Percentiles rank a stretch among this genome's conserved stretches.
phyloP scores from a whole-genome alignment of 768 basidiomycete genomes.

The Xerocomellus amylosporus region DNA sequence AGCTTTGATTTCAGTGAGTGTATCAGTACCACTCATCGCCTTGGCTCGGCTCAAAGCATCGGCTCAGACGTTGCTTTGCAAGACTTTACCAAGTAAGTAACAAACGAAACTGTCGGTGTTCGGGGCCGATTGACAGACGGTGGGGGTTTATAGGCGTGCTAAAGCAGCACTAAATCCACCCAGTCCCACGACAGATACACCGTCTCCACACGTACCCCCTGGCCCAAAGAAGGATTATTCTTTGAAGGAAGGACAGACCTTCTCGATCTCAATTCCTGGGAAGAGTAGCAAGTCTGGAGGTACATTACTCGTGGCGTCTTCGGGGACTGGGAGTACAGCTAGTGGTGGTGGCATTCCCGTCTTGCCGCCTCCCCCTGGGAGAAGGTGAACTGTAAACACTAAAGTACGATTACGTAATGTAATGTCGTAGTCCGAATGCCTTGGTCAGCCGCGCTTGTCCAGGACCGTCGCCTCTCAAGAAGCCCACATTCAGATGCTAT shows the following conservation, averaged over 20 bases:
- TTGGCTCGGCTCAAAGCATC: conserved; percentile 5
- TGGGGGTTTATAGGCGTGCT: conserved; percentile 45
- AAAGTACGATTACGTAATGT: conserved; percentile 21
- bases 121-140: not conserved
- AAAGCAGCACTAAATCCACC: conserved; percentile 61
- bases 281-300: conserved; percentile 44
- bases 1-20: conserved; percentile 89
- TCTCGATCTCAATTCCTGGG: conserved; percentile 90
- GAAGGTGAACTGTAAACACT: conserved; percentile 37
- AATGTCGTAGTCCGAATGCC: not conserved
- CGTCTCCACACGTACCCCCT: conserved; percentile 67
- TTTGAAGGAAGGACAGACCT: conserved; percentile 92
- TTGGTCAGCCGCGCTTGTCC: conserved; percentile 12
- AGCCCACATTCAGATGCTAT: conserved; percentile 52
- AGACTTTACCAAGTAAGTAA: conserved; percentile 73
- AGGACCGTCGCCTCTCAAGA: conserved; percentile 9
- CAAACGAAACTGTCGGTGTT: not conserved
- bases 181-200: conserved; percentile 38
- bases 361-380: conserved; percentile 80
- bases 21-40: not conserved
- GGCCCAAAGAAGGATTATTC: conserved; percentile 93
- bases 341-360: conserved; percentile 53
- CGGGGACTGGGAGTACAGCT: conserved; percentile 24
- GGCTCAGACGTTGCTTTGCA: conserved; percentile 75
- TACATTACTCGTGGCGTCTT: conserved; percentile 39